These are phyloP conservation scores for Goniomonas avonlea DNA, from an alignment of 78 protist species.

Conservation along the genomic window DNA sequence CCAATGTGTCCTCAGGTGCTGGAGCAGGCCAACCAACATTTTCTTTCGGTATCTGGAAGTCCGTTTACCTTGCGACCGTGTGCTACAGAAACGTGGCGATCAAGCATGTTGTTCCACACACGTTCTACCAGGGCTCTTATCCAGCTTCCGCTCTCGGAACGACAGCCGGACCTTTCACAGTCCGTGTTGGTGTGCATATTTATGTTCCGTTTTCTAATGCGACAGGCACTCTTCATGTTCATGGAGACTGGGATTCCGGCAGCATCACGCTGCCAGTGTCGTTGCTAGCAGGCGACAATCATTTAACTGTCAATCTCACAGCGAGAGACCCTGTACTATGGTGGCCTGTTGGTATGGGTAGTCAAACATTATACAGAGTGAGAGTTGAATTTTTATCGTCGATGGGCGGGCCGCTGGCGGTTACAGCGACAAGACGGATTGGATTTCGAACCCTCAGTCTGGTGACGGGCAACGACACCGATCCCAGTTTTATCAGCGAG, in stretches of 20 bases:
- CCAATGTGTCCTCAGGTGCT: no score
- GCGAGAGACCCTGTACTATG: conserved; percentile 9
- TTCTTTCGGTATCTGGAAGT: conserved; percentile 32
- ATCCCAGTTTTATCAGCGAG: neutral
- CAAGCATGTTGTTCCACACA: conserved; percentile 21
- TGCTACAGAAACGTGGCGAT: no score
- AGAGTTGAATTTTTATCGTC: no score
- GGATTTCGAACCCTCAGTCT: conserved; percentile 28
- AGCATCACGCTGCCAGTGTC: neutral
- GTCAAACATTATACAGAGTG: neutral
- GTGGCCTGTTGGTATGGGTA: conserved; percentile 33
- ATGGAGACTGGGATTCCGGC: neutral
- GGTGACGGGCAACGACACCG: conserved; percentile 36
- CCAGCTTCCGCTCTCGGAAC: neutral
- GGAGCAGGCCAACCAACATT: no score
- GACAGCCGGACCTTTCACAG: neutral
- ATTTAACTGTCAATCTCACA: neutral
- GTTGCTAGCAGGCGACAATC: no score
- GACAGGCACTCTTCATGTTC: neutral
- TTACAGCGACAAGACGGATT: neutral
- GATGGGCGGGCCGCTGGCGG: no score
- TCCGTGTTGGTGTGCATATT: neutral
- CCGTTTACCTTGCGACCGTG: conserved; percentile 20
- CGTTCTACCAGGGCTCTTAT: neutral
- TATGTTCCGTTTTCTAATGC: neutral